phyloP scores from a whole-genome alignment of 2,329 filamentous ascomycete species.

The Botrytis squamosa region DNA sequence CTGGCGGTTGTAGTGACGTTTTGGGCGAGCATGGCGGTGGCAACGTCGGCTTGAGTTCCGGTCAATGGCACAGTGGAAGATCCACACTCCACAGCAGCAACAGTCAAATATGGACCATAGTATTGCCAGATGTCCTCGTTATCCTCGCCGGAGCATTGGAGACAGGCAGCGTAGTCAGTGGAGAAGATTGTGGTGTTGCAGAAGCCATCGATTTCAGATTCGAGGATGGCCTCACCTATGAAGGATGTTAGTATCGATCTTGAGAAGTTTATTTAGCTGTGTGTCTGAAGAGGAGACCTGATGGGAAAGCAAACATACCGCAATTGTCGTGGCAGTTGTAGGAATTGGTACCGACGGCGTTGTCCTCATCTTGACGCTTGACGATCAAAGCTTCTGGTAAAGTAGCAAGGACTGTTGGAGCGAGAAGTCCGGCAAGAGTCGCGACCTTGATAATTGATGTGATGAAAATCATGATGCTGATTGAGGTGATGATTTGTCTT shows the following conservation, averaged over 20 bases:
- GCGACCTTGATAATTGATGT: not conserved
- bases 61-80: not conserved
- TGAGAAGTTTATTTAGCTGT: not conserved
- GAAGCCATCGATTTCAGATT: not conserved
- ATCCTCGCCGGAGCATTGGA: not conserved
- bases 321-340: not conserved
- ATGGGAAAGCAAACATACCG: not conserved
- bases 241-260: not conserved
- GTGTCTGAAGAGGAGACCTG: not conserved
- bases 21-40: not conserved
- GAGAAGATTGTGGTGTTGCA: not conserved
- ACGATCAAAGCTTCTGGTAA: not conserved
- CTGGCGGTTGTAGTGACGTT: not conserved
- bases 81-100: not conserved
- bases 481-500: not conserved
- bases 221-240: not conserved
- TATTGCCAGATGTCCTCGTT: not conserved
- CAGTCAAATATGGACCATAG: not conserved
- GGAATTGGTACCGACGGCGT: not conserved
- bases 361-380: not conserved
- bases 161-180: not conserved
- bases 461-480: not conserved
- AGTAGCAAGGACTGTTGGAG: not conserved
- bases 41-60: not conserved
- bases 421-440: not conserved